Percentiles rank a stretch among this genome's conserved stretches.
Conservation (phyloP, 2,329 filamentous ascomycete genomes). For the Monosporascus sp. region DNA sequence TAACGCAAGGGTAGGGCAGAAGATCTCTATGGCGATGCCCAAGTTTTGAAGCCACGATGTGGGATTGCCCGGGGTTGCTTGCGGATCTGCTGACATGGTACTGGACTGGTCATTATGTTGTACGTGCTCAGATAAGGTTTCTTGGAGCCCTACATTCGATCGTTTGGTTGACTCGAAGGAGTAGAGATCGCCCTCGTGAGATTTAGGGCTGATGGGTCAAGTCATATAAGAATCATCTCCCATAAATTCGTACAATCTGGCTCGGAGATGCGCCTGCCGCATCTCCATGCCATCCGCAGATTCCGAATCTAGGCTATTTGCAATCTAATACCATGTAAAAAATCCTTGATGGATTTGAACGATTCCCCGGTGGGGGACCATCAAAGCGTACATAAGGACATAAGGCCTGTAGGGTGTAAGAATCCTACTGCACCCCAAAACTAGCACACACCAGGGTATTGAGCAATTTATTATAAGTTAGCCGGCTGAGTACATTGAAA, state of each 20-base stretch:
- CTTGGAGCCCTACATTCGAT: conserved; percentile 4
- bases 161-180: conserved; percentile 5
- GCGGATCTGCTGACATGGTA: conserved; percentile 8
- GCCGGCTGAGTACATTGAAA: too few species aligned
- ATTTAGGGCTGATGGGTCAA: neutral
- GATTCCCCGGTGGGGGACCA: too few species aligned
- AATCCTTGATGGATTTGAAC: too few species aligned
- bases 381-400: too few species aligned
- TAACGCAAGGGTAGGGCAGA: conserved; percentile 27
- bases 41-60: conserved; percentile 16
- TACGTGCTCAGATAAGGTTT: conserved; percentile 8
- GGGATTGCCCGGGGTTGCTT: conserved; percentile 5
- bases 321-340: too few species aligned
- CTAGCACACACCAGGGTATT: too few species aligned
- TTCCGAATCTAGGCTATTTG: too few species aligned
- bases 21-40: conserved; percentile 25
- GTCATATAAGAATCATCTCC: conserved; percentile 7
- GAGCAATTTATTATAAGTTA: too few species aligned
- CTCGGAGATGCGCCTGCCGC: too few species aligned
- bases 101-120: conserved; percentile 3
- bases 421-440: too few species aligned
- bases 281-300: too few species aligned
- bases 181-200: conserved; percentile 9
- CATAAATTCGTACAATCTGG: neutral
- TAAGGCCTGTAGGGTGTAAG: too few species aligned